Base-by-base conservation (phyloP, 1,284 basidiomycete species). In the Ustilago bromivora region DNA sequence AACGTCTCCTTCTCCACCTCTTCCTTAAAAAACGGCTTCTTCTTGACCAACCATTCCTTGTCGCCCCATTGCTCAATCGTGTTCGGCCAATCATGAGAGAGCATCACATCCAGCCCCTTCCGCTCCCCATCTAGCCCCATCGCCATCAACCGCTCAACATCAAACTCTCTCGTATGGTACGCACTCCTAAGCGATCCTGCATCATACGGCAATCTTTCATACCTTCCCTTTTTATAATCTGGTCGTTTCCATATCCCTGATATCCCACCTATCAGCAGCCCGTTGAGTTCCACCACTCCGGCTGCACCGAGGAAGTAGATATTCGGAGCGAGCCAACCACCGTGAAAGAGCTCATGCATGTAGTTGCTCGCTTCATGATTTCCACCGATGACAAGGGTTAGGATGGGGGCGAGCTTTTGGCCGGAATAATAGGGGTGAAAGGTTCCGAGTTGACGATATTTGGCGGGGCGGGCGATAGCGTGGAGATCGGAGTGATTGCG, bases 291-390 rank as follows among this genome's bases (percentile, higher is more conserved):
- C 0, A 99, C 90, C 64, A 93, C 94, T 0, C 96, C 96, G 8
- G 95, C 94, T 72, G 92, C 91, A 0, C 97, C 97, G 6, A 99
- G 90, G 85, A 94, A 99, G 88, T 98, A 99, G 62, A 99, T 97
- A 84, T 97, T 96, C 2, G 94, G 94, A 0, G 97, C 97, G 15
- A 98, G 87, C 96, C 87, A 87, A 35, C 82, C 85, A 32, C 84
- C 85, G 59, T 84, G 79, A 52, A 82, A 95, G 92, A 98, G 88
- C 86, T 99, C 97, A 92, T 94, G 96, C 88, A 99, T 90, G 86
- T 98, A 98, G 84, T 95, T 97, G 62, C 94, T 96, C 4, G 95
- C 95, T 87, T 99, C 96, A 85, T 99, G 96, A 85, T 99, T 99
- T 6, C 97, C 97, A 23, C 97, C 97, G 81, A 99, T 97, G 59